Conservation (phyloP, 2,329 filamentous ascomycete genomes). For the Cladosporium austrohemisphaericum region DNA sequence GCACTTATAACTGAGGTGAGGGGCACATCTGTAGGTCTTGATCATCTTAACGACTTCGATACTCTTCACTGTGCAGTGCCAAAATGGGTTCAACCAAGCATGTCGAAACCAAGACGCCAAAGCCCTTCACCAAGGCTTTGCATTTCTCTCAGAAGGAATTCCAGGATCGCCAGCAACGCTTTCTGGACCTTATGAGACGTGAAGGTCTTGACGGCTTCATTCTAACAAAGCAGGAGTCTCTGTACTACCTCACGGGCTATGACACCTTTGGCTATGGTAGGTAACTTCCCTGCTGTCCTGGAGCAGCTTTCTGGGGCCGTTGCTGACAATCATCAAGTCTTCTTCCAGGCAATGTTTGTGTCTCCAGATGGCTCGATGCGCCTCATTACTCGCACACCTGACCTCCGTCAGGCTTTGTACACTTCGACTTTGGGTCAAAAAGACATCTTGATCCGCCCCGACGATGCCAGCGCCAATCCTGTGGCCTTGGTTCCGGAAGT, state of each 20-base stretch:
- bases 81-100: neutral
- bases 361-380: neutral
- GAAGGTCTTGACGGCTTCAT: neutral
- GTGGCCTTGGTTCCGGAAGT: neutral
- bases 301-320: neutral
- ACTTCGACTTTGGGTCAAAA: neutral
- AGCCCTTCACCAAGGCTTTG: neutral
- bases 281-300: neutral
- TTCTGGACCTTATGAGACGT: neutral
- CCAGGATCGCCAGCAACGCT: neutral
- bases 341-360: neutral
- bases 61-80: no score
- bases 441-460: neutral
- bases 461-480: neutral
- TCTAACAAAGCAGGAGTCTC: neutral
- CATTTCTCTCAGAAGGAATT: neutral
- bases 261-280: neutral
- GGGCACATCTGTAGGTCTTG: no score
- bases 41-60: no score
- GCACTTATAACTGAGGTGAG: no score
- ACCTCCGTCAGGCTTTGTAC: neutral
- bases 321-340: neutral
- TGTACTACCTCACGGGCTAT: neutral
- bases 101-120: neutral
- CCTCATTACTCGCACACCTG: neutral